Base-by-base conservation (phyloP, 495 filamentous ascomycete species). In the Geoglossum glabrum region DNA sequence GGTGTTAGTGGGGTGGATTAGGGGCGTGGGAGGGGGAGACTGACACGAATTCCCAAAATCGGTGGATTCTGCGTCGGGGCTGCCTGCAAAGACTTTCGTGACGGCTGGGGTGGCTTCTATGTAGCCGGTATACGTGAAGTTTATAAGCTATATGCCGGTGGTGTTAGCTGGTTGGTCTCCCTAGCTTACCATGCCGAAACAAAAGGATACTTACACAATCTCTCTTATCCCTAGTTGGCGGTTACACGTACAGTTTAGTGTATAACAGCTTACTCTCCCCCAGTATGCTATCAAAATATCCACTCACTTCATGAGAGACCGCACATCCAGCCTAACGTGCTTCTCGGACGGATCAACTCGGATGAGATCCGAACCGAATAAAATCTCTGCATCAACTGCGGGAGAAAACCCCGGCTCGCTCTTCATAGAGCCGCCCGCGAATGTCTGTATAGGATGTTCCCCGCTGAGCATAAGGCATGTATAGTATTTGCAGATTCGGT, bases 31-130 rank as follows among this genome's bases (percentile, higher is more conserved):
- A 33, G 23, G 19, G 56, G 15, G 26, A 17, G 55, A 74, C 77
- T 70, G 57, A 82, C 79, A 79, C 64, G 70, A 71, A 55, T 78
- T 72, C 3, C 79, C 79, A 67, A 75, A 82, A 0, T 63, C 66
- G 0, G 79, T 82, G 3, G 73, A 74, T 43, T 68, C 70, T 17
- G 76, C 74, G 30, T 71, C 72, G 0, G 69, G 65, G 26, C 62
- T 66, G 0, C 73, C 77, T 8, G 57, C 26, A 28, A 80, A 65
- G 1, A 81, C 69, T 55, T 69, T 68, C 7, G 62, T 67, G 8
- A 73, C 65, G 5, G 23, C 40, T 33, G 40, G 2, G 34, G 50
- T 55, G 21, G 55, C 43, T 10, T 51, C 38, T 17, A 58, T 47
- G 43, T 13, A 34, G 59, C 52, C 26, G 60, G 55, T 26, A 54